Conservation (phyloP, 306 rosid species). For the Lagenaria siceraria region DNA sequence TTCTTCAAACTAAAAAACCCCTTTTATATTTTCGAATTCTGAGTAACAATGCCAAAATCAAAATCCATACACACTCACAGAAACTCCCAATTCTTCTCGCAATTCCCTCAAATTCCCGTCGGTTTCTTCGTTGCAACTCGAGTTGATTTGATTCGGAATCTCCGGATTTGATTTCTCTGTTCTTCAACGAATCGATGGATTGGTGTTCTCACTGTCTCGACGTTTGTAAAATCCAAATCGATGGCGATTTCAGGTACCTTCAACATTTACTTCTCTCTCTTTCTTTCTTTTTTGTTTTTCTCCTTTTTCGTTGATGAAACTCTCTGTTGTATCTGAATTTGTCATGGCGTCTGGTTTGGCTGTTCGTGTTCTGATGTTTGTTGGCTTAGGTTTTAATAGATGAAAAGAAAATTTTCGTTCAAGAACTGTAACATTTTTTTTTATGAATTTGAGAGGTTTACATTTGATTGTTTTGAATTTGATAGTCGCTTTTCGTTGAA, state of each 20-base stretch:
- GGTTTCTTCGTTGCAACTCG: background rate
- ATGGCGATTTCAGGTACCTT: slow-evolving; percentile 5
- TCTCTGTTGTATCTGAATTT: background rate
- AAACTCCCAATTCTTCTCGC: background rate
- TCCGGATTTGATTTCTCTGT: background rate
- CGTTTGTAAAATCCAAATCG: background rate
- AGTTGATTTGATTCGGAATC: background rate
- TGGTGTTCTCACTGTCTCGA: slow-evolving; percentile 8
- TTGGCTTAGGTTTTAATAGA: background rate
- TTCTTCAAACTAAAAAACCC: background rate
- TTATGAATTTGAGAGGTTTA: background rate
- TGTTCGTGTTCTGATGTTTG: background rate
- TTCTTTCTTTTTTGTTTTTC: background rate
- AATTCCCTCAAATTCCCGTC: background rate
- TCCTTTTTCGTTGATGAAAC: background rate
- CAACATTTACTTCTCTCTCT: background rate
- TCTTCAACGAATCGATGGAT: background rate
- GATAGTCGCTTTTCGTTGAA: background rate
- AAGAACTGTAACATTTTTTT: background rate
- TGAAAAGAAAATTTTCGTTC: background rate
- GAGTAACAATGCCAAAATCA: background rate
- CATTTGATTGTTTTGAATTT: background rate
- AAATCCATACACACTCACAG: background rate
- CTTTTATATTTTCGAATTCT: background rate
- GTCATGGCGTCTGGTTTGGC: background rate